Conservation (phyloP, 305 asterid species). For the Solanum hybrid region DNA sequence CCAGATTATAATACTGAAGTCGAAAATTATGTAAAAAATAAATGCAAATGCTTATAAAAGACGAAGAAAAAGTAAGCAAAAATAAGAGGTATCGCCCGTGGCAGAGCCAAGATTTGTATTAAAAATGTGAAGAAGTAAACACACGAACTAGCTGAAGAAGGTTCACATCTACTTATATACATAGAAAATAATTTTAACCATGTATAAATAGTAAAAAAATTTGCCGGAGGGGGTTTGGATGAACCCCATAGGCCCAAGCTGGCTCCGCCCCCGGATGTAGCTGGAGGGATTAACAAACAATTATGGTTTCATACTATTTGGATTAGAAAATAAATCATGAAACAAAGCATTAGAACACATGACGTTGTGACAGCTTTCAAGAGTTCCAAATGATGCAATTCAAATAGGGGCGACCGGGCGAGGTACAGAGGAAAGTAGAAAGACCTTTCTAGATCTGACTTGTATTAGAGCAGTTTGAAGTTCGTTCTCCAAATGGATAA, state of each 20-base stretch:
- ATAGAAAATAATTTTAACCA: no score
- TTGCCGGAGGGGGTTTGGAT: neutral
- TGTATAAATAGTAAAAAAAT: neutral
- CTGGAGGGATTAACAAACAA: neutral
- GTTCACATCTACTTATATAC: neutral
- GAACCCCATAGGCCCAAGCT: neutral
- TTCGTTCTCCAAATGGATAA: constrained; percentile 36
- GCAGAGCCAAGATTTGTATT: neutral
- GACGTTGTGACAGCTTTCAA: neutral
- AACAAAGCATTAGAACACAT: neutral
- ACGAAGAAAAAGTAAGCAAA: neutral
- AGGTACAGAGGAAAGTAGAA: neutral
- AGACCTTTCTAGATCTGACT: constrained; percentile 40
- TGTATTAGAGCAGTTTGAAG: constrained; percentile 34
- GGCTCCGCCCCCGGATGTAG: neutral
- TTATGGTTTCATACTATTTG: neutral
- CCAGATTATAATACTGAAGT: neutral
- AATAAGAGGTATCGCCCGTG: neutral
- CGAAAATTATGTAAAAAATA: neutral
- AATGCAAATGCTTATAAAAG: neutral
- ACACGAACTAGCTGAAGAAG: neutral
- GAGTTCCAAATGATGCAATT: neutral
- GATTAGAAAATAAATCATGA: neutral
- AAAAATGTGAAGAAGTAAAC: neutral
- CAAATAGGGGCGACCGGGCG: neutral